Conservation (phyloP, 257 asterid genomes). For the Gentiana dahurica region DNA sequence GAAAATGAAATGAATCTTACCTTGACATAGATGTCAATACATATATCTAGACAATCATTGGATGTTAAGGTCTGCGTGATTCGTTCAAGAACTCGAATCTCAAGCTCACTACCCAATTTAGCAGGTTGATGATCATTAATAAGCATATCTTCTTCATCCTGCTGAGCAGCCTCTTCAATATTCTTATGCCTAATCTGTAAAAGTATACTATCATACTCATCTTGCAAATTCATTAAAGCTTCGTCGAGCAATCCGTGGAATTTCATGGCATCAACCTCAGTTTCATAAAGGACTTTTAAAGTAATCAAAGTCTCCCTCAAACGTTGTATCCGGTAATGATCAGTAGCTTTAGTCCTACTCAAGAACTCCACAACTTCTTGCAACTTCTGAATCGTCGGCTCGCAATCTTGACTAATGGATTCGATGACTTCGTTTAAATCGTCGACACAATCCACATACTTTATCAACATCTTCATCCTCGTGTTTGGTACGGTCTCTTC, state of each 20-base stretch:
- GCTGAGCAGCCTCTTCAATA: conserved; percentile 11
- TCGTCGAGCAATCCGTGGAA: conserved; percentile 72
- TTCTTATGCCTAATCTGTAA: conserved; percentile 36
- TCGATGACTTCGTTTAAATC: conserved; percentile 30
- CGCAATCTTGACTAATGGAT: conserved; percentile 47
- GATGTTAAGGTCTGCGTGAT: conserved; percentile 50
- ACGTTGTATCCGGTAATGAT: conserved; percentile 43
- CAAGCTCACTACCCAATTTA: conserved; percentile 46
- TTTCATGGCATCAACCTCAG: conserved; percentile 67
- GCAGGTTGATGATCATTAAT: background rate
- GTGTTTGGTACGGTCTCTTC: conserved; percentile 27
- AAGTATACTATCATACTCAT: conserved; percentile 63
- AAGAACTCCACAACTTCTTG: conserved; percentile 82
- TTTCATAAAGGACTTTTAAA: conserved; percentile 50
- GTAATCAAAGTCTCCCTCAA: conserved; percentile 58
- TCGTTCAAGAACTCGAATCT: conserved; percentile 41
- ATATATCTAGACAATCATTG: conserved; percentile 74
- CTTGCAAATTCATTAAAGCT: conserved; percentile 73
- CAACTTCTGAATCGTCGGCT: conserved; percentile 62
- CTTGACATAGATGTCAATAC: conserved; percentile 71
- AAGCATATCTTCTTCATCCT: conserved; percentile 13
- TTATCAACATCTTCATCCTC: conserved; percentile 36
- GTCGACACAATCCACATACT: conserved; percentile 52
- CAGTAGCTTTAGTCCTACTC: conserved; percentile 83
- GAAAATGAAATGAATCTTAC: conserved; percentile 15